Base-by-base conservation (phyloP, 306 rosid genomes). In the Glycyrrhiza uralensis region DNA sequence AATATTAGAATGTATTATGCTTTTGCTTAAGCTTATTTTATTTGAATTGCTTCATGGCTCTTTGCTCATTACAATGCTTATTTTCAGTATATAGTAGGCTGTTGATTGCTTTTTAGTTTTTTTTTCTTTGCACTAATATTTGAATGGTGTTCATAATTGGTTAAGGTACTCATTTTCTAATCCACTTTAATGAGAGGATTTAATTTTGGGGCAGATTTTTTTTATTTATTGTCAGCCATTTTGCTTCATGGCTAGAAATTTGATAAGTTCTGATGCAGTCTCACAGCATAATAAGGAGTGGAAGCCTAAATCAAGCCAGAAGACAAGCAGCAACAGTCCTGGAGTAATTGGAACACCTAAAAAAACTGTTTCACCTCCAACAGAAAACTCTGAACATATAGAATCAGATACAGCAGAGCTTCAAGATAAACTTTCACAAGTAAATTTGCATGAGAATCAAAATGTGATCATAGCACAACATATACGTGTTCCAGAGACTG, bases 291-390 rank as follows among this genome's bases (percentile, higher is more conserved):
- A 84, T 78, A 94, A 87, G 79, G 95, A 88, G 84, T 95, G 99
- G 99, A 95, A 88, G 78, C 99, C 99, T 44, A 95, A 95, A 75
- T 85, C 88, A 62, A 92, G 96, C 85, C 89, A 86, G 83, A 95
- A 92, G 78, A 60, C 72, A 39, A 85, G 79, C 71, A 74, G 74
- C 30, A 90, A 76, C 30, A 62, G 56, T 78, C 93, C 87, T 72
- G 96, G 96, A 54, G 97, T 92, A 54, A 89, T 92, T 51, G 99
- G 96, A 76, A 85, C 85, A n/a, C 96, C 92, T 9, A 80, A 85
- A 60, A 87, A 87, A 68, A 69, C 93, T 32, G 80, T 66, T 78
- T 84, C 93, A 24, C 72, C 90, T 71, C 79, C 84, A 55, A 74
- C 81, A n/a, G 83, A 85, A 67, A 83, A 85, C 20, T 81, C 89